Evolutionary conservation across 306 rosid genomes (phyloP).

Genomic region (Casuarina equisetifolia): DNA sequence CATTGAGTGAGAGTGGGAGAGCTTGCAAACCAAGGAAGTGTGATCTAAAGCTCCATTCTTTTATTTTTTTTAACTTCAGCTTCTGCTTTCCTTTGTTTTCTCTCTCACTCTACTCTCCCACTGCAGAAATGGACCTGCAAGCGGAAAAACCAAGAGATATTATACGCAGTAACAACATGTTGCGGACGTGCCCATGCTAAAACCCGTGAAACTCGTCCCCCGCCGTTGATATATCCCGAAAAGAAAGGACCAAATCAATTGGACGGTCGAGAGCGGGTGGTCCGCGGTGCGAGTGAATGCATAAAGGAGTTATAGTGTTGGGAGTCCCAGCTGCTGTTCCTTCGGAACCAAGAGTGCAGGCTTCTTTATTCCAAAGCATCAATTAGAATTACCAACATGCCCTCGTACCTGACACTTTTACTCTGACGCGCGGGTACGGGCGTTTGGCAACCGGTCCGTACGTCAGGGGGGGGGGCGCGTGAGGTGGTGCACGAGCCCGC

Average conservation of each 20-base stretch:
- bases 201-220: fast-evolving
- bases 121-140: slow-evolving; percentile 7
- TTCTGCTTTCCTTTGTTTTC: slow-evolving; percentile 6
- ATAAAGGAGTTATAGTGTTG: slow-evolving; percentile 23
- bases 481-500: not conserved
- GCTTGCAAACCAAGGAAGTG: slow-evolving; percentile 34
- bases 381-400: slow-evolving; percentile 11
- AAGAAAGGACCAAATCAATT: not conserved
- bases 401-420: slow-evolving; percentile 5
- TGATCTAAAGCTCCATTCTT: slow-evolving; percentile 55
- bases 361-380: slow-evolving; percentile 57
- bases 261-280: not conserved
- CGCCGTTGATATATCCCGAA: not conserved
- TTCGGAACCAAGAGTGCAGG: slow-evolving; percentile 58
- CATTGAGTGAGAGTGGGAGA: slow-evolving; percentile 35
- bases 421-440: slow-evolving; percentile 11
- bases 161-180: not conserved
- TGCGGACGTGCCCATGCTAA: not conserved
- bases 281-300: not conserved
- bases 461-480: slow-evolving; percentile 16
- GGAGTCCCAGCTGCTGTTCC: slow-evolving; percentile 56
- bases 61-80: slow-evolving; percentile 9
- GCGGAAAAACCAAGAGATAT: not conserved
- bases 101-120: not conserved
- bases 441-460: not conserved